phyloP scores from a whole-genome alignment of 495 filamentous ascomycete genomes.

The Cetradonia linearis region DNA sequence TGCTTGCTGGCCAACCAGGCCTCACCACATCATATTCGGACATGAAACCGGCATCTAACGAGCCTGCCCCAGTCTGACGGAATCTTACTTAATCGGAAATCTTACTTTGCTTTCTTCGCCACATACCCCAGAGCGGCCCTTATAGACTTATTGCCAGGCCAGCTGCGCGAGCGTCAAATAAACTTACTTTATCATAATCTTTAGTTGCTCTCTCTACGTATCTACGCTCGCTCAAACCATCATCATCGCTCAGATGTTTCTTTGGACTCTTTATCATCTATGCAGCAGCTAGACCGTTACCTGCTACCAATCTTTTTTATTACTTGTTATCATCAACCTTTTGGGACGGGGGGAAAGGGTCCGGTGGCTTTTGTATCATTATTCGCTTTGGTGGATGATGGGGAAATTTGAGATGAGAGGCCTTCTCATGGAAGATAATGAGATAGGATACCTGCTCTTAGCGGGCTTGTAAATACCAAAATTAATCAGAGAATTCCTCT shows the following conservation, averaged over 20 bases:
- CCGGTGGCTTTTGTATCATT: conserved; percentile 7
- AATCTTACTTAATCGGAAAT: conserved; percentile 4
- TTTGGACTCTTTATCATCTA: background rate
- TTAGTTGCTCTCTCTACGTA: conserved; percentile 12
- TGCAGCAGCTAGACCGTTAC: background rate
- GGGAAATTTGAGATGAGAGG: background rate
- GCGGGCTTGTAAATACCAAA: conserved; percentile 8
- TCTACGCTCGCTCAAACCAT: conserved; percentile 15
- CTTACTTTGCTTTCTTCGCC: conserved; percentile 17
- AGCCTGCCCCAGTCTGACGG: conserved; percentile 1
- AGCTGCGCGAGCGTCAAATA: conserved; percentile 12
- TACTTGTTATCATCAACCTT: background rate
- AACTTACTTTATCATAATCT: conserved; percentile 8
- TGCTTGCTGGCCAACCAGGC: conserved; percentile 16
- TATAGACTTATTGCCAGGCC: conserved; percentile 16
- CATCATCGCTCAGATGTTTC: conserved; percentile 1
- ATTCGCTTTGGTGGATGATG: background rate
- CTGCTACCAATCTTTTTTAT: background rate
- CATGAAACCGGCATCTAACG: background rate
- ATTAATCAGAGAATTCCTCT: background rate
- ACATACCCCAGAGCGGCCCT: conserved; percentile 19
- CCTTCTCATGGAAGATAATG: background rate
- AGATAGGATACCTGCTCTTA: background rate
- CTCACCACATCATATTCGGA: background rate
- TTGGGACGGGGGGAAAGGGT: background rate